These are phyloP conservation scores for Trametes villosa DNA, from an alignment of 768 basidiomycete genomes.

Conservation along the genomic window DNA sequence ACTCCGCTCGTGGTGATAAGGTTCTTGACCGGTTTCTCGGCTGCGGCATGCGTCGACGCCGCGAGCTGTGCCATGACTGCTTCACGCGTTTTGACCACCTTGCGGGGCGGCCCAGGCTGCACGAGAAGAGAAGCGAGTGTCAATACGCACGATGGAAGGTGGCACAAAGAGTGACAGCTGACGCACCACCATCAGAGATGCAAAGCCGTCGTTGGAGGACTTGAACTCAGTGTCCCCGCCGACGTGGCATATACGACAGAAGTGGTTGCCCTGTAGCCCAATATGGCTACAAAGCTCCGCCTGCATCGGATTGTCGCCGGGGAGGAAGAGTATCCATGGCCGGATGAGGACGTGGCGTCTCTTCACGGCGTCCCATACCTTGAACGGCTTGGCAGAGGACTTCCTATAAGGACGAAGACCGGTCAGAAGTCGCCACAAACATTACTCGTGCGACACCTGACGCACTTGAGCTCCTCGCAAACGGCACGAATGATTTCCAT, in stretches of 20 bases:
- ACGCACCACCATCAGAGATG: conserved; percentile 28
- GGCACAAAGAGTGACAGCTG: too few relatives aligned
- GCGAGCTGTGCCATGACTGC: conserved; percentile 12
- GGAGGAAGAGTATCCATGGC: conserved; percentile 29
- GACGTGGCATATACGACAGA: conserved; percentile 40
- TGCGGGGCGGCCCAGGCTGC: conserved; percentile 14
- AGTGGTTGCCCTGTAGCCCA: conserved; percentile 38
- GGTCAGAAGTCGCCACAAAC: neutral
- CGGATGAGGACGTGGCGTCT: conserved; percentile 31
- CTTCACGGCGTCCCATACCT: conserved; percentile 31
- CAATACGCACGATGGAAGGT: too few relatives aligned
- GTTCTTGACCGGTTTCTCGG: conserved; percentile 13
- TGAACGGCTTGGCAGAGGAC: conserved; percentile 21
- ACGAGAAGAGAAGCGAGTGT: neutral
- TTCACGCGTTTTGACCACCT: conserved; percentile 9
- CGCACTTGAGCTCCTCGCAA: conserved; percentile 33
- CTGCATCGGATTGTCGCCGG: conserved; percentile 44
- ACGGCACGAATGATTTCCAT: conserved; percentile 40
- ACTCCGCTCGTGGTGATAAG: conserved; percentile 11
- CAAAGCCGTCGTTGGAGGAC: conserved; percentile 31
- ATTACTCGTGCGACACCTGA: neutral
- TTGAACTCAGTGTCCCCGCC: conserved; percentile 34
- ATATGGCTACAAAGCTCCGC: conserved; percentile 39
- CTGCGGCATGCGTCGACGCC: conserved; percentile 9
- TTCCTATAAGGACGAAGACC: neutral